Evolutionary conservation across 2,329 filamentous ascomycete species (phyloP), one percentile per base, ranked within the genome.

Genomic region (Atkinsonella texensis): DNA sequence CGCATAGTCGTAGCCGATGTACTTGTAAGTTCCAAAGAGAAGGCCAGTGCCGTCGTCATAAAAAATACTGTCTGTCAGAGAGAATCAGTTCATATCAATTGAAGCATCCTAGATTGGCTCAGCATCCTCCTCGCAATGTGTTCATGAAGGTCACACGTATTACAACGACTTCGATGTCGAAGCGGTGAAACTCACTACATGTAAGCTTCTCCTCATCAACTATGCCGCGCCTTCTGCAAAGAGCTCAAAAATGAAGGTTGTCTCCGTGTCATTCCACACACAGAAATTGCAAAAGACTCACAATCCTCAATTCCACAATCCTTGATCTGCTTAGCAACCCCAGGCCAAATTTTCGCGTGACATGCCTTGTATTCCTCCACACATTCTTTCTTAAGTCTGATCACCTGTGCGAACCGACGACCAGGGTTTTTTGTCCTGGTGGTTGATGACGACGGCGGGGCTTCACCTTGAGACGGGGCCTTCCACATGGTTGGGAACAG

Each of bases 11-110:
- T 77, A 77, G 0, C 87, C 87, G n/a, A 85, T 73, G 60, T 90
- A 91, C 64, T 87, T 89, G 73, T 89, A 88, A 23, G 73, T 81
- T 0, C 84, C 84, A 62, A 90, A 90, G 1, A 91, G 73, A 42
- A 83, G 82, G 50, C 77, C 69, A 0, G 76, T 75, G 5, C 64
- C 68, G 12, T 81, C 73, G 61, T 87, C 83, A 58, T 86, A 79
- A 68, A 79, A 89, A 63, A 90, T 85, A 57, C 80, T 86, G 60
- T 89, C 84, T 85, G 57, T 53, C 41, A 9, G 18, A 32, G 48
- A 52, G 28, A 18, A 32, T 46, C 40, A 23, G 41, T 38, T 31
- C 9, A 32, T 1, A 13, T 38, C 28, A 17, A 35, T 17, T 31
- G n/a, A 49, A 20, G 18, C 41, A 23, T 43, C 4, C 41, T 5